phyloP scores from a whole-genome alignment of 2,329 filamentous ascomycete genomes.

The Colletotrichum kahawae region DNA sequence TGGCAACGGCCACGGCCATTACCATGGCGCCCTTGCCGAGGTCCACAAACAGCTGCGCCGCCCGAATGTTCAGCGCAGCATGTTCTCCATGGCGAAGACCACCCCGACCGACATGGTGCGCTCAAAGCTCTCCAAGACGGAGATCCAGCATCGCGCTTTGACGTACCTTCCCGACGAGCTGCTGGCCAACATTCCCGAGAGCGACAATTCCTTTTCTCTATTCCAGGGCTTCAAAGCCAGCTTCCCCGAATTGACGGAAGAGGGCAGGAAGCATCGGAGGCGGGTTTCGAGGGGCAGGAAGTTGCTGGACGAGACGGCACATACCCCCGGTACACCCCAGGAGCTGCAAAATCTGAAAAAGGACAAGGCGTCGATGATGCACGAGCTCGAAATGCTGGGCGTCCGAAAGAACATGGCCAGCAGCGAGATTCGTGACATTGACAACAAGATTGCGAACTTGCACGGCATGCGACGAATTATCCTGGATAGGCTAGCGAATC shows the following conservation, averaged over 20 bases:
- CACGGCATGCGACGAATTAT: slow-evolving; percentile 93
- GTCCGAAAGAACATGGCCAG: slow-evolving; percentile 98
- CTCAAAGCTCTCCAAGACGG: slow-evolving; percentile 84
- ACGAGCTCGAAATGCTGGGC: slow-evolving; percentile 87
- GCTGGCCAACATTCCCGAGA: slow-evolving; percentile 85
- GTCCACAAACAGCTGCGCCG: slow-evolving; percentile 88
- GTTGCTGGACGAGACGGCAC: slow-evolving; percentile 69
- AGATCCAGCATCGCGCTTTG: slow-evolving; percentile 93
- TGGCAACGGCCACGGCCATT: slow-evolving; percentile 52
- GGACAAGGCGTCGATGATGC: slow-evolving; percentile 80
- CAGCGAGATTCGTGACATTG: slow-evolving; percentile 93
- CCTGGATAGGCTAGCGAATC: slow-evolving; percentile 79
- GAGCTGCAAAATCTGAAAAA: slow-evolving; percentile 77
- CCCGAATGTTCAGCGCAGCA: slow-evolving; percentile 82
- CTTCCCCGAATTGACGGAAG: slow-evolving; percentile 73
- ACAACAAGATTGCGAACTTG: slow-evolving; percentile 94
- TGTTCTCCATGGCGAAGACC: slow-evolving; percentile 90
- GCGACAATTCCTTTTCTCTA: slow-evolving; percentile 85
- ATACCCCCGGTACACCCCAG: slow-evolving; percentile 62
- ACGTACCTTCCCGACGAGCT: slow-evolving; percentile 90
- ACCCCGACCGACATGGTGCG: slow-evolving; percentile 94
- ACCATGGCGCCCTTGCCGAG: slow-evolving; percentile 86
- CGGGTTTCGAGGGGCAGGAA: slow-evolving; percentile 78
- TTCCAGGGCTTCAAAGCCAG: slow-evolving; percentile 97
- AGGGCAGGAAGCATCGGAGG: slow-evolving; percentile 73